Evolutionary conservation across 2,329 filamentous ascomycete species (phyloP).

Genomic region (Talaromyces sp.): DNA sequence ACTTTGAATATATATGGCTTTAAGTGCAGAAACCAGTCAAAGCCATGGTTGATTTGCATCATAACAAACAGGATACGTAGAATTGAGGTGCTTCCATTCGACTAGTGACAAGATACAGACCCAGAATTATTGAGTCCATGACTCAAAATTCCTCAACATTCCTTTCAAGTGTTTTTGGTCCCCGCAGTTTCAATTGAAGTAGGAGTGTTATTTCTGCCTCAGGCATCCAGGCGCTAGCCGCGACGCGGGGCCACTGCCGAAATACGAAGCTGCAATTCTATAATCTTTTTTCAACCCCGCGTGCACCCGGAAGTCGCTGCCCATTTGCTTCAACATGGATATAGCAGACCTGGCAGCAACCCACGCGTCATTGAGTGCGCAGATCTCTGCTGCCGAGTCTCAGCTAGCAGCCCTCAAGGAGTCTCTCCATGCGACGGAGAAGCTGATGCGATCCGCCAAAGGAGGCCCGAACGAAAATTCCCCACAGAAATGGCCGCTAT

Average conservation of each 20-base stretch:
- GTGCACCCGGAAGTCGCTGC: not conserved
- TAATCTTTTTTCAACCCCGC: not conserved
- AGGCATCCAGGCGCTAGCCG: not conserved
- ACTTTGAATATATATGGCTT: no score
- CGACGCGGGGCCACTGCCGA: not conserved
- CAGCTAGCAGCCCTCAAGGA: conserved; percentile 29
- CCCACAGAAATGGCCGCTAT: conserved; percentile 59
- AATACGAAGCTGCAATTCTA: no score
- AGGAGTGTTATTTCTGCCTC: not conserved
- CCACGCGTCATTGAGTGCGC: conserved; percentile 28
- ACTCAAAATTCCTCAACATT: no score
- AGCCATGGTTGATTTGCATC: no score
- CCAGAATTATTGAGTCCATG: no score
- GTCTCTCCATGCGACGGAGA: conserved; percentile 28
- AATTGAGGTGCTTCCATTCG: no score
- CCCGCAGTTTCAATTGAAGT: not conserved
- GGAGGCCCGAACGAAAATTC: conserved; percentile 10
- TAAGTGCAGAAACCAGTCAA: no score
- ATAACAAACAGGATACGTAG: no score
- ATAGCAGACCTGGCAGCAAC: conserved; percentile 16
- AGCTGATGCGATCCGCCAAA: conserved; percentile 10
- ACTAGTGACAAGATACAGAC: no score
- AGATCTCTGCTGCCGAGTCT: conserved; percentile 32
- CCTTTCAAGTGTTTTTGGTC: no score
- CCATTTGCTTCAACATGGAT: not conserved